Conservation (phyloP, 1,139 yeast genomes). For the Yamadazyma sp. region DNA sequence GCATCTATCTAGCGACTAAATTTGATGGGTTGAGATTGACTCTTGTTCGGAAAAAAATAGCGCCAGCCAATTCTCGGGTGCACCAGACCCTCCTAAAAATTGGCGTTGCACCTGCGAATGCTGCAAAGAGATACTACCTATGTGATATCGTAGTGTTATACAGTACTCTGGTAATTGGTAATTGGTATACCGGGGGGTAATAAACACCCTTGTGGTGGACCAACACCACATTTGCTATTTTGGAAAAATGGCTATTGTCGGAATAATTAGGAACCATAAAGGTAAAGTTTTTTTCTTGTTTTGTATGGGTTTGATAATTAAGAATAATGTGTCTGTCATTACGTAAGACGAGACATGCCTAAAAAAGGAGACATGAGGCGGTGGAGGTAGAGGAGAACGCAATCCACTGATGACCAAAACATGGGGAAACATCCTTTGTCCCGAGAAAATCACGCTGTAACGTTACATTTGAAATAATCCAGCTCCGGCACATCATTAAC, state of each 20-base stretch:
- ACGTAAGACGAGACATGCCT: no score
- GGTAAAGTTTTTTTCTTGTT: background rate
- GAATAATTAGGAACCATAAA: slow-evolving; percentile 3
- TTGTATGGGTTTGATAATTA: background rate
- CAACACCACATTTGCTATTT: background rate
- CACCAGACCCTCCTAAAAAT: background rate
- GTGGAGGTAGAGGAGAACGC: no score
- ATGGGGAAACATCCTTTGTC: slow-evolving; percentile 2
- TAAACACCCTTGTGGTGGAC: slow-evolving; percentile 1
- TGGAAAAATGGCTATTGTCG: slow-evolving; percentile 1
- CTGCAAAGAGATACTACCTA: no score
- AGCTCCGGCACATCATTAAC: no score
- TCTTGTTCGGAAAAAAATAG: slow-evolving; percentile 2
- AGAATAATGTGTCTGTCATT: no score
- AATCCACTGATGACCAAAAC: slow-evolving; percentile 1
- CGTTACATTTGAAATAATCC: slow-evolving; percentile 1
- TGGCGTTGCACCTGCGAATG: background rate
- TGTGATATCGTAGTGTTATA: no score
- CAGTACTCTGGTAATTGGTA: no score
- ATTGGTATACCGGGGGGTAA: no score
- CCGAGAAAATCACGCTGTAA: background rate
- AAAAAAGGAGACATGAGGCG: no score
- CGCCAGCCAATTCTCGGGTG: slow-evolving; percentile 1
- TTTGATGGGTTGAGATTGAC: background rate
- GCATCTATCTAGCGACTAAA: no score